Base-by-base conservation (phyloP, 1,284 basidiomycete genomes). In the Microbotryum violaceum region DNA sequence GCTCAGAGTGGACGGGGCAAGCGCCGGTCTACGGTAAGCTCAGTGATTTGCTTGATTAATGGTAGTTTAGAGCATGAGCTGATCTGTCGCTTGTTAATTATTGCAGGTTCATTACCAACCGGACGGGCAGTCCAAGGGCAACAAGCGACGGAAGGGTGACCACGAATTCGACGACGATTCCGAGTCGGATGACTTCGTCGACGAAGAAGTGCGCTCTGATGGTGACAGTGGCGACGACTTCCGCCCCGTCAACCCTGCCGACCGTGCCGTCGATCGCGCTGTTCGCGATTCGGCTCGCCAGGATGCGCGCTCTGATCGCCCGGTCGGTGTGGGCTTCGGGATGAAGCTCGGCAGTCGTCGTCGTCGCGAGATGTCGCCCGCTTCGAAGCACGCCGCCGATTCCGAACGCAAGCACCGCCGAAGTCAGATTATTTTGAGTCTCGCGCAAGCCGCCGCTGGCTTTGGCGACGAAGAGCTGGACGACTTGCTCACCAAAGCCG, bases 1-100 rank as follows among this genome's bases (percentile, higher is more conserved):
- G 49, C 56, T 9, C 55, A 55, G 6, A 60, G 54, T 37, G 71
- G 66, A 2, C 61, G 66, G 5, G 69, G 69, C 1, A 64, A 64
- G 47, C 65, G 63, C 16, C 57, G 66, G 3, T 14, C 45, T 49
- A 55, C 57, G 59, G 63, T 59, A 33, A 21, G 58, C 37, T 16
- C 29, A 20, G 20, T 6, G 16, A 3, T 23, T 18, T 29, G 18
- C 31, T 23, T 33, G 25, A 2, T 29, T 37, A 5, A 21, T 3
- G 14, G 14, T 23, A 25, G 23, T 1, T 1, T 9, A 42, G 8
- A 14, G 20, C n/a, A 23, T 10, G 25, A 37, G 37, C 31, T 37
- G n/a, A 42, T 45, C 33, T 14, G 33, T 25, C 16, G 0, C 2
- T 6, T 23, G 42, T 16, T 12, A 1, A 3, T 9, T 27, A 20